phyloP scores from a whole-genome alignment of 1,284 basidiomycete species.

The Irpex rosettiformis region DNA sequence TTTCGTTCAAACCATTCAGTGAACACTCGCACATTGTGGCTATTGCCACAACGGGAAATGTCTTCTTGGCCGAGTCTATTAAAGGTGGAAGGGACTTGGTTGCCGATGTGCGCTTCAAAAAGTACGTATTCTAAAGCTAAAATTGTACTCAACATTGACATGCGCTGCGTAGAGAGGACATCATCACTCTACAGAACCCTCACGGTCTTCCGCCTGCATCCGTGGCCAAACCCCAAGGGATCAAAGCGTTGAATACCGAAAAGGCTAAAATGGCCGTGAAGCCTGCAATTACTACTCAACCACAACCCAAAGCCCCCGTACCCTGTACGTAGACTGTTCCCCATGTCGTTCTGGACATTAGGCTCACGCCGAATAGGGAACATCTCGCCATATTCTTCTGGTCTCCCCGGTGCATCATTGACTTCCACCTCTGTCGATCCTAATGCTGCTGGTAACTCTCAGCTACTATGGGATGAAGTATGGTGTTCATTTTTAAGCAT shows the following conservation, averaged over 20 bases:
- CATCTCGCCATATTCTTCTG: constrained; percentile 86
- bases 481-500: constrained; percentile 13
- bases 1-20: constrained; percentile 90
- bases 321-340: constrained; percentile 53
- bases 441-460: constrained; percentile 44
- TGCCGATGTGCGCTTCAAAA: constrained; percentile 82
- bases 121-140: constrained; percentile 40
- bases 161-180: constrained; percentile 62
- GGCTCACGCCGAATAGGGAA: constrained; percentile 59
- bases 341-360: background rate
- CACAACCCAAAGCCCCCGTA: constrained; percentile 44
- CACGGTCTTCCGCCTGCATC: constrained; percentile 66
- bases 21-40: constrained; percentile 91
- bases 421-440: constrained; percentile 92
- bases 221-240: constrained; percentile 18
- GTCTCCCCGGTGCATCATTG: constrained; percentile 88
- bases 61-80: constrained; percentile 87
- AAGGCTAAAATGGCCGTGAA: constrained; percentile 27
- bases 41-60: constrained; percentile 87
- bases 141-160: constrained; percentile 6
- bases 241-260: constrained; percentile 7
- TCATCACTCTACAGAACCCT: constrained; percentile 91
- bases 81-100: constrained; percentile 87
- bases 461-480: constrained; percentile 88
- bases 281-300: constrained; percentile 22